Base-by-base conservation (phyloP, 768 basidiomycete genomes). In the Hygrophoropsis aurantiaca region DNA sequence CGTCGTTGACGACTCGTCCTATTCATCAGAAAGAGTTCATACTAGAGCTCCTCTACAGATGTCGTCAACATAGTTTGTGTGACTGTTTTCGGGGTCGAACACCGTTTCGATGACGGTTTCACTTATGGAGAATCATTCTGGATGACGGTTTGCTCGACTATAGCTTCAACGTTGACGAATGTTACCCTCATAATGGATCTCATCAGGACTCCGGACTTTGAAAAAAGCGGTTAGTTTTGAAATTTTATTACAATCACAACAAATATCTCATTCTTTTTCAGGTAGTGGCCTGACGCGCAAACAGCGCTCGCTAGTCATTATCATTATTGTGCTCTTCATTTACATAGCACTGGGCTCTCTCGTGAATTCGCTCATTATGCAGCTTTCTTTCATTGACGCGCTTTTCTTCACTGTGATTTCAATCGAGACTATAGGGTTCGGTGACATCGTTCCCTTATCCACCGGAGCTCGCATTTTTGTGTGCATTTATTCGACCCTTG, bases 201-300 rank as follows among this genome's bases (percentile, higher is more conserved):
- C 26, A 39, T 78, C 5, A 65, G 58, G 11, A 90, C 83, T 0
- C 70, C 75, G 1, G 74, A 88, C 45, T 92, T 93, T 53, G 65
- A 68, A 2, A 74, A 69, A 39, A 82, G 80, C 44, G 89, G 88
- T 82, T 53, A 26, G 76, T 58, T 27, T 5, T 4, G 16, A 10
- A 5, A 16, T 23, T 34, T 44, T 32, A 5, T 18, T 3, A 33
- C 27, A 6, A 27, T 27, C 20, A 3, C 49, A 25, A 21, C 41
- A 39, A 26, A 42, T 18, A 32, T 21, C 24, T 47, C n/a, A 51
- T 25, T 26, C n/a, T 23, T 11, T 19, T 3, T 5, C 42, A 88
- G 87, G 85, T 4, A 90, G 87, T 52, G 91, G 91, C 1, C 67
- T 94, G 30, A 93, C 90, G 0, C 76, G 78, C 19, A 90, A 83